Evolutionary conservation across 202 grass and related monocot species (phyloP).

Genomic region (Schoenoplectus tabernaemontani): DNA sequence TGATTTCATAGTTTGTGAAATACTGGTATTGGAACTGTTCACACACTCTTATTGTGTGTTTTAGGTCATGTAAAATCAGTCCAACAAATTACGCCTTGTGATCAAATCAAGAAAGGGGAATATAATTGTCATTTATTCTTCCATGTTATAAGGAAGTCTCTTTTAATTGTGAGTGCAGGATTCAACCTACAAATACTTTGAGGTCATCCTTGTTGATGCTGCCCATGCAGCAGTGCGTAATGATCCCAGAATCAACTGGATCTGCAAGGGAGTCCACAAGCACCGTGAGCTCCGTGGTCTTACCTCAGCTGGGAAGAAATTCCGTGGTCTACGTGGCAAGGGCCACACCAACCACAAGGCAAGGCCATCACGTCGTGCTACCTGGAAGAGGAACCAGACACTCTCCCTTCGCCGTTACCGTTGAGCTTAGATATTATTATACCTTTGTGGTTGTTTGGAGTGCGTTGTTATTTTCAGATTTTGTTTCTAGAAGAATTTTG

Average conservation of each 20-base stretch:
- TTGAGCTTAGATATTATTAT: constrained; percentile 3
- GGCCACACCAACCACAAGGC: constrained; percentile 46
- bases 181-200: constrained; percentile 40
- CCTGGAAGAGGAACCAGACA: constrained; percentile 77
- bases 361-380: constrained; percentile 60
- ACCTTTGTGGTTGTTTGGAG: constrained; percentile 11
- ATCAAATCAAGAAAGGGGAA: too few species aligned
- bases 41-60: not conserved
- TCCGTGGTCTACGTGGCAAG: constrained; percentile 67
- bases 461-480: not conserved
- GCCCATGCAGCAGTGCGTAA: constrained; percentile 55
- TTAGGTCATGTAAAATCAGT: not conserved
- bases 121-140: too few species aligned
- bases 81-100: not conserved
- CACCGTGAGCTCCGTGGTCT: constrained; percentile 76
- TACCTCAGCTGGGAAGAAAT: constrained; percentile 79
- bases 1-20: not conserved
- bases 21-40: too few species aligned
- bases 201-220: constrained; percentile 65
- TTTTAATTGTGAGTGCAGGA: not conserved
- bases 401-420: constrained; percentile 46
- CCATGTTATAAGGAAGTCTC: too few species aligned
- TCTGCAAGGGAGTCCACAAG: constrained; percentile 65
- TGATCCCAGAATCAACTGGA: constrained; percentile 70
- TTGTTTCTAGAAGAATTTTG: constrained; percentile 7